Evolutionary conservation across 495 filamentous ascomycete species (phyloP).

Genomic region (Trichodelitschia bisporula): DNA sequence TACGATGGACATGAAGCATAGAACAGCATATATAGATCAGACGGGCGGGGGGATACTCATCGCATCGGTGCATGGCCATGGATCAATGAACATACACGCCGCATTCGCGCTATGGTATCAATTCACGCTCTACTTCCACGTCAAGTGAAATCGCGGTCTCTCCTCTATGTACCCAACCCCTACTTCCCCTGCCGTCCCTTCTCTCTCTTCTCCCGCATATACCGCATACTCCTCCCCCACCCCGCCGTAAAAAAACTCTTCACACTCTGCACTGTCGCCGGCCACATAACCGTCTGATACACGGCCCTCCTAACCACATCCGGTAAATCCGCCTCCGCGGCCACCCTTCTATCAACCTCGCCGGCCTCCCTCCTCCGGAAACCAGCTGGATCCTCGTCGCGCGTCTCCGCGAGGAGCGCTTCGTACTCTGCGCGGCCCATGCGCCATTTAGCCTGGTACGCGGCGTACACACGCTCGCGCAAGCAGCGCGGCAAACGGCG

Average conservation of each 20-base stretch:
- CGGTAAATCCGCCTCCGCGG: slow-evolving; percentile 39
- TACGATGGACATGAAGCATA: too few relatives aligned
- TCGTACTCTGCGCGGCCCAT: slow-evolving; percentile 68
- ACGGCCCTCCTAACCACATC: slow-evolving; percentile 47
- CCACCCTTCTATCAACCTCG: slow-evolving; percentile 66
- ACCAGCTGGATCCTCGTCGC: slow-evolving; percentile 39
- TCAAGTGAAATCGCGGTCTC: too few relatives aligned
- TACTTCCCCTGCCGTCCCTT: slow-evolving; percentile 24
- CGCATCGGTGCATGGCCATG: too few relatives aligned
- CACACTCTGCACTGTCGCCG: slow-evolving; percentile 57
- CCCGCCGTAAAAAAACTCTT: slow-evolving; percentile 67
- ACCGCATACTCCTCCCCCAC: slow-evolving; percentile 37
- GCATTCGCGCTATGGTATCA: too few relatives aligned
- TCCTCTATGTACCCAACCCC: too few relatives aligned
- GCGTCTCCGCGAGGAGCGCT: slow-evolving; percentile 53
- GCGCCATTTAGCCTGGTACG: slow-evolving; percentile 70
- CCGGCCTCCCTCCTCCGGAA: slow-evolving; percentile 56
- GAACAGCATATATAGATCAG: too few relatives aligned
- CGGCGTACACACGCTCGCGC: slow-evolving; percentile 72
- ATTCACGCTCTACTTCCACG: too few relatives aligned
- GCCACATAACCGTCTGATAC: slow-evolving; percentile 72
- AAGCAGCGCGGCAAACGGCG: slow-evolving; percentile 72
- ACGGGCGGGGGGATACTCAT: too few relatives aligned
- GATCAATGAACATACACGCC: too few relatives aligned
- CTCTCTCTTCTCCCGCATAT: slow-evolving; percentile 59